Base-by-base conservation (phyloP, 2,329 filamentous ascomycete genomes). In the Diaporthe humulicola region DNA sequence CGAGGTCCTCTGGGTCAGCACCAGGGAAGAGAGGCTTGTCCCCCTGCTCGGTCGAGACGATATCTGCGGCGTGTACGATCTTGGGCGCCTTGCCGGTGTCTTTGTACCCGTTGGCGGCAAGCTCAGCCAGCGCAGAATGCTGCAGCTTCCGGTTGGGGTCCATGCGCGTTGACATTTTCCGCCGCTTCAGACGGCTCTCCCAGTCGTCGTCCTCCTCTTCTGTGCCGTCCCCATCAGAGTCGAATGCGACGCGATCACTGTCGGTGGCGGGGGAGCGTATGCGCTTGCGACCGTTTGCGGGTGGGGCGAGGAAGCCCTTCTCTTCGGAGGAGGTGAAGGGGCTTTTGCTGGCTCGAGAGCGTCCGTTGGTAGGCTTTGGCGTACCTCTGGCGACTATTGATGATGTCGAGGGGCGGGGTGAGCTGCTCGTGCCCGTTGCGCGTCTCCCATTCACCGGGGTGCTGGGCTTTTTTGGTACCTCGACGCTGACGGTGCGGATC, bases 11-110 rank as follows among this genome's bases (percentile, higher is more conserved):
- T 64, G 86, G 84, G 64, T 85, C 83, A 3, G 87, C 85, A 52
- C 86, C 86, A 75, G 74, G 73, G 42, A 89, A 84, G 17, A 87
- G 86, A 1, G 87, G 87, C 38, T 87, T 86, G 75, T 88, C 90
- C 56, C 87, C 88, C 8, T 86, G 84, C 71, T 85, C 83, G 30
- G 88, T 82, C 58, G 86, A 89, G 50, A 88, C 88, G 30, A 92
- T 86, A 77, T 91, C 86, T 6, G 87, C 87, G 6, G 90, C 90
- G 78, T 93, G 90, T 38, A 93, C 88, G 74, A 92, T 87, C 45
- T 82, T 80, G 48, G 87, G 81, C 33, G 83, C 83, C 54, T 85
- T 83, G 54, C 88, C 89, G 72, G 83, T 84, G 50, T 67, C 57
- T 19, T 66, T 54, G 28, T 73, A 72, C 15, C 70, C 77, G 28